phyloP scores from a whole-genome alignment of 31 red algal species.

The Odonthalia washingtoniensis region DNA sequence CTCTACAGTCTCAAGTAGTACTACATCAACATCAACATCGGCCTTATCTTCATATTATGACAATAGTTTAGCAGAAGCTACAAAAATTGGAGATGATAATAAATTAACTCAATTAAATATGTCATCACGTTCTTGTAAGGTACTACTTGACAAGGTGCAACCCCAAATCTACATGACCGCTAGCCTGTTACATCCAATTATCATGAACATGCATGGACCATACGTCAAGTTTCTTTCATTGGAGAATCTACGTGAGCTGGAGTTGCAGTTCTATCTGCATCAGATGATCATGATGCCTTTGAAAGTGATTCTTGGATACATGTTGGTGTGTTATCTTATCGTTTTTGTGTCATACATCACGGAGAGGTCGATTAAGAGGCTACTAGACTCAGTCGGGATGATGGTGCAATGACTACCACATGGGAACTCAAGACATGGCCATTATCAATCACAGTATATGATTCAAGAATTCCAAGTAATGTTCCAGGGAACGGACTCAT shows the following conservation, averaged over 20 bases:
- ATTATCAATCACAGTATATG: background rate
- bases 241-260: background rate
- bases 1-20: too few relatives aligned
- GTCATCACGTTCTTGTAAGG: background rate
- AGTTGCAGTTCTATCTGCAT: background rate
- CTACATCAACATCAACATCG: too few relatives aligned
- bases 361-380: background rate
- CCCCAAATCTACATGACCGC: background rate
- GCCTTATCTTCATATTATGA: too few relatives aligned
- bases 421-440: constrained; percentile 33
- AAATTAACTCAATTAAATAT: too few relatives aligned
- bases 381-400: constrained; percentile 24
- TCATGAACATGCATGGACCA: constrained; percentile 3
- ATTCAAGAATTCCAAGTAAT: background rate
- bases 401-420: background rate
- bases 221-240: background rate
- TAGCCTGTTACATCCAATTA: background rate
- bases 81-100: too few relatives aligned
- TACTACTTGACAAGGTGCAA: too few relatives aligned
- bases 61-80: too few relatives aligned
- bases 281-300: background rate
- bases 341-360: background rate
- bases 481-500: background rate
- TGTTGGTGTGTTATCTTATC: background rate
- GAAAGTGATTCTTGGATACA: background rate